A percentile compares a stretch with the other conserved stretches of the same genome.
Evolutionary conservation across 352 stramenopile species (phyloP).

Genomic region (Albugo candida): DNA sequence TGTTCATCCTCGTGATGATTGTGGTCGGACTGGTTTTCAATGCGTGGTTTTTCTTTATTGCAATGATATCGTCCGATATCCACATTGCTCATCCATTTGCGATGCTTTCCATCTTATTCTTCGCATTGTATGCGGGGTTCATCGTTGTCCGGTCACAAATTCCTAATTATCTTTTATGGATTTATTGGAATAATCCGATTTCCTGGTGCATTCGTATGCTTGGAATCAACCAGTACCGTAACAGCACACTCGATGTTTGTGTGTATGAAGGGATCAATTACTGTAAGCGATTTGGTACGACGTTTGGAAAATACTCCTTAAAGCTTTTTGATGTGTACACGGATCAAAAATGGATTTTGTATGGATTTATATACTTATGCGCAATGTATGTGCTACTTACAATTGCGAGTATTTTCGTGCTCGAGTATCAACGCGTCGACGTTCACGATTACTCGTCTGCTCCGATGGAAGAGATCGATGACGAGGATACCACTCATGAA

Average conservation of each 20-base stretch:
- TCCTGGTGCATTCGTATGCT: constrained; percentile 26
- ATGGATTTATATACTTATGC: constrained; percentile 24
- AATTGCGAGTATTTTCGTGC: constrained; percentile 24
- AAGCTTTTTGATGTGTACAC: constrained; percentile 21
- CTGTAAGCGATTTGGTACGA: constrained; percentile 17
- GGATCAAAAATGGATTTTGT: constrained; percentile 22
- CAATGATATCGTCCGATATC: constrained; percentile 16
- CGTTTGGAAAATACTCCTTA: constrained; percentile 29
- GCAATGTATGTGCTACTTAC: too few species aligned
- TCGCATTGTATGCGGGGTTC: constrained; percentile 38
- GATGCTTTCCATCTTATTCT: constrained; percentile 22
- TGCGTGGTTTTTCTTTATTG: constrained; percentile 34
- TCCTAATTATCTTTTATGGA: constrained; percentile 32
- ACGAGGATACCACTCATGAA: background rate
- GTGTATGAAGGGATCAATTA: constrained; percentile 20
- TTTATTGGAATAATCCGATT: constrained; percentile 58
- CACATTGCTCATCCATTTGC: constrained; percentile 26
- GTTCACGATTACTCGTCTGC: constrained; percentile 21
- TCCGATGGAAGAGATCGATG: constrained; percentile 10
- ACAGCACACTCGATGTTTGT: constrained; percentile 16
- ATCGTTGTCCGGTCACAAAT: constrained; percentile 30
- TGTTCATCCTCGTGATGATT: constrained; percentile 48
- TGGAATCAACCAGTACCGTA: constrained; percentile 27
- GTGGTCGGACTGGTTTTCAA: constrained; percentile 47
- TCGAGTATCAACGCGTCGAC: constrained; percentile 47